Percentiles rank a stretch among this genome's conserved stretches.
Conservation (phyloP, 441 rosid genomes). For the Croton setiger region DNA sequence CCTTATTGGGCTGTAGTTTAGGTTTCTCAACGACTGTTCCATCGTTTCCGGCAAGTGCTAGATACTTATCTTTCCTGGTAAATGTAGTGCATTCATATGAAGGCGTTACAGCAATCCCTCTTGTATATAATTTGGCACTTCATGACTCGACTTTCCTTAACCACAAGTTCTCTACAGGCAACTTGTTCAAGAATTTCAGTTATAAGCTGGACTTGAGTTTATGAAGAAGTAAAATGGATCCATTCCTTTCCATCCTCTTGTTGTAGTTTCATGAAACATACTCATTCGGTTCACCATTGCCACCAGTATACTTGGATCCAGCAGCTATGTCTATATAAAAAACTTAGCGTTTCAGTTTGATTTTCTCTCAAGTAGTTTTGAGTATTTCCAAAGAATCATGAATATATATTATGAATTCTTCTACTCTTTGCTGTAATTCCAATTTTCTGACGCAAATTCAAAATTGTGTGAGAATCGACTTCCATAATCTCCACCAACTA, state of each 20-base stretch:
- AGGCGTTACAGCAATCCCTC: constrained; percentile 40
- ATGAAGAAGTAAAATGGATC: constrained; percentile 52
- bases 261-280: constrained; percentile 50
- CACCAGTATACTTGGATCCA: constrained; percentile 38
- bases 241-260: constrained; percentile 51
- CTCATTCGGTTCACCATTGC: constrained; percentile 47
- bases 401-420: too few relatives aligned
- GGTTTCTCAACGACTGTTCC: constrained; percentile 36
- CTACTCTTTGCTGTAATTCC: too few relatives aligned
- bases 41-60: constrained; percentile 48
- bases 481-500: too few relatives aligned
- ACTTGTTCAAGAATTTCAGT: constrained; percentile 38
- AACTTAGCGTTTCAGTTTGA: too few relatives aligned
- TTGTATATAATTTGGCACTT: constrained; percentile 46
- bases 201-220: constrained; percentile 47
- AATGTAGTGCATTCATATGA: constrained; percentile 44
- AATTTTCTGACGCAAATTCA: too few relatives aligned
- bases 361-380: too few relatives aligned
- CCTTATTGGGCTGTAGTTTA: constrained; percentile 20
- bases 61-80: constrained; percentile 45
- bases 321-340: too few relatives aligned
- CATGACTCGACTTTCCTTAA: constrained; percentile 43
- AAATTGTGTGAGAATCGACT: too few relatives aligned
- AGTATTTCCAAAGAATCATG: too few relatives aligned
- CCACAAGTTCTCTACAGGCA: constrained; percentile 33